Evolutionary conservation across 371 early-diverging fungal genomes (phyloP).

Genomic region (Mucor indicus): DNA sequence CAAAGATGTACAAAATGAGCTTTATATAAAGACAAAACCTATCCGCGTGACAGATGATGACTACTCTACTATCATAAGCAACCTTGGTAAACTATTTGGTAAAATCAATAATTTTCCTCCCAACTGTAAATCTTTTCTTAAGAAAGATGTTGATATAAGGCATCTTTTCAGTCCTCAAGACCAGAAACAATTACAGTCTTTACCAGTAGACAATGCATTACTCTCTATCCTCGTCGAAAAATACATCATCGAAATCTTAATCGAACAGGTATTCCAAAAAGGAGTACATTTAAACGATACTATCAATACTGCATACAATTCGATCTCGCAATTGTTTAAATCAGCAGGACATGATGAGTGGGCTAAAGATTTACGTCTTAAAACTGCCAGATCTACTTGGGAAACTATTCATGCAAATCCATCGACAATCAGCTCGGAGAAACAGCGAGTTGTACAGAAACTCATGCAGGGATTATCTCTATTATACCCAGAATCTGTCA

Average conservation of each 20-base stretch:
- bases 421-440: neutral
- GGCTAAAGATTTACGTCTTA: slow-evolving; percentile 12
- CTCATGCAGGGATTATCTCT: slow-evolving; percentile 2
- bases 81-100: slow-evolving; percentile 13
- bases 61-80: slow-evolving; percentile 17
- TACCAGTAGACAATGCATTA: slow-evolving; percentile 13
- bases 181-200: neutral
- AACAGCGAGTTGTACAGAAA: neutral
- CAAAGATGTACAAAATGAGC: no score
- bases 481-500: no score
- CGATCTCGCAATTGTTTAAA: neutral
- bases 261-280: neutral
- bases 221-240: slow-evolving; percentile 16
- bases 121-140: slow-evolving; percentile 1
- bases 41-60: slow-evolving; percentile 24
- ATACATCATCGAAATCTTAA: slow-evolving; percentile 2
- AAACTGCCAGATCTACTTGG: slow-evolving; percentile 12
- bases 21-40: slow-evolving; percentile 12
- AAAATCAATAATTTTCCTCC: slow-evolving; percentile 19
- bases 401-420: slow-evolving; percentile 2
- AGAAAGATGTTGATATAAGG: neutral
- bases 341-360: neutral
- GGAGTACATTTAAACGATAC: slow-evolving; percentile 6
- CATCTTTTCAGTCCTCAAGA: neutral
- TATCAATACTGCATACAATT: neutral